Evolutionary conservation across 2,329 filamentous ascomycete genomes (phyloP), one percentile per base, ranked within the genome.

Genomic region (Intubia oerlemansii): DNA sequence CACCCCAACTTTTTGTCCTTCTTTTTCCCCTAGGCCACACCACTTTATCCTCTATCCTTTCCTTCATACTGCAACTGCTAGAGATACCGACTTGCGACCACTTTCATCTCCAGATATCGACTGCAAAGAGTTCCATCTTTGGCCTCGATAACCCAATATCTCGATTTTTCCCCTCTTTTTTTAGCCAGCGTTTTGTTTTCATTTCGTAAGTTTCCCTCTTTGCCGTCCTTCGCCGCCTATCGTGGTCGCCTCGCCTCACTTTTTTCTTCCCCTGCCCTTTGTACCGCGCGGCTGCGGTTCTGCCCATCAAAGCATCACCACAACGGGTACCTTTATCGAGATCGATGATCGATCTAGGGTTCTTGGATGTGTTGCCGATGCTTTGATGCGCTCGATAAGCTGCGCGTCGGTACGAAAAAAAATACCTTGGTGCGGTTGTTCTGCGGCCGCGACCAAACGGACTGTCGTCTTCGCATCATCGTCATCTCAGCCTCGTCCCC

Each of bases 401-500:
- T 11, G n/a, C 14, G 11, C 4, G 11, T 19, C 11, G 31, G 12
- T 31, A 17, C 26, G 9, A 27, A 24, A 25, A 30, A 28, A 26
- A 24, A n/a, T 9, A 14, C n/a, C n/a, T n/a, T 31, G 27, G 31
- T 23, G 14, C 17, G 14, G n/a, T 30, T 25, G 13, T 12, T 18
- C n/a, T 19, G 5, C 8, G 12, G 8, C n/a, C 10, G 12, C n/a
- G 18, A 11, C 14, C 13, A 13, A 10, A 18, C 17, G 17, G 29
- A 13, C 35, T 24, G 17, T 23, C 22, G 27, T 26, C 35, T 36
- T 31, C 30, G 25, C 31, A 28, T 37, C 36, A 31, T 30, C 35
- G 15, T 28, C 34, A n/a, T n/a, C n/a, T n/a, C 34, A 37, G 36
- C 36, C 36, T 38, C 34, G 33, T 29, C 31, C 23, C 26, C 25